Evolutionary conservation across 1,284 basidiomycete species (phyloP).

Genomic region (Athelia psychrophila): DNA sequence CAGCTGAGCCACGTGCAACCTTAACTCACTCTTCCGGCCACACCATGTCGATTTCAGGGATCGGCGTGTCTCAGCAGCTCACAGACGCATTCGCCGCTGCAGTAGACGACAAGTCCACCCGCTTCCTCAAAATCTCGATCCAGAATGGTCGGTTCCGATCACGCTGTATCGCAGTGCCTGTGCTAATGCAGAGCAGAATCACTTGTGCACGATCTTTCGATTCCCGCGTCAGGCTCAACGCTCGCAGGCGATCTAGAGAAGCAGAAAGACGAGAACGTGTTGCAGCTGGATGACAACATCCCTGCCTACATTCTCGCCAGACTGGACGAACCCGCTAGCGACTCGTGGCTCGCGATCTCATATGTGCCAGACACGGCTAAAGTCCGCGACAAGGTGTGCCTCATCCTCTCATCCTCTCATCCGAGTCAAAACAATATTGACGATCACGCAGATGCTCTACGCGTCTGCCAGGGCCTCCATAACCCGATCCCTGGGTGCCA

Average conservation of each 20-base stretch:
- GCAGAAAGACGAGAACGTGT: slow-evolving; percentile 42
- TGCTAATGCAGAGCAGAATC: slow-evolving; percentile 48
- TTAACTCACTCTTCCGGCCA: no score
- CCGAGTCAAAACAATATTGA: background rate
- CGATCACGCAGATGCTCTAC: slow-evolving; percentile 78
- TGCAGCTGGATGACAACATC: slow-evolving; percentile 47
- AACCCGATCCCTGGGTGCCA: slow-evolving; percentile 73
- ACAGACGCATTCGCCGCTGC: slow-evolving; percentile 54
- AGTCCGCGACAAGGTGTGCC: slow-evolving; percentile 70
- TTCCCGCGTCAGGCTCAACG: slow-evolving; percentile 40
- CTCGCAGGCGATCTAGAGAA: slow-evolving; percentile 58
- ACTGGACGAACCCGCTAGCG: slow-evolving; percentile 52
- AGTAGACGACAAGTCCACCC: slow-evolving; percentile 42
- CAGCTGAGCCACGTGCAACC: no score
- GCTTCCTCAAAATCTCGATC: slow-evolving; percentile 76
- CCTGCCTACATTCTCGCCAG: slow-evolving; percentile 76
- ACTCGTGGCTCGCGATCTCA: slow-evolving; percentile 64
- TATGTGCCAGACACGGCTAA: slow-evolving; percentile 77
- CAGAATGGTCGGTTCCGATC: slow-evolving; percentile 53
- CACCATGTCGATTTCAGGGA: slow-evolving; percentile 66
- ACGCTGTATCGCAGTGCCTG: slow-evolving; percentile 15
- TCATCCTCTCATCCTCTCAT: background rate
- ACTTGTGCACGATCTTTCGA: slow-evolving; percentile 54
- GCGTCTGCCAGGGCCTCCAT: slow-evolving; percentile 80
- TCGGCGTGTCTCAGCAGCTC: slow-evolving; percentile 52